Evolutionary conservation across 2,329 filamentous ascomycete genomes (phyloP), one percentile per base, ranked within the genome.

Genomic region (Helminthosporium solani): DNA sequence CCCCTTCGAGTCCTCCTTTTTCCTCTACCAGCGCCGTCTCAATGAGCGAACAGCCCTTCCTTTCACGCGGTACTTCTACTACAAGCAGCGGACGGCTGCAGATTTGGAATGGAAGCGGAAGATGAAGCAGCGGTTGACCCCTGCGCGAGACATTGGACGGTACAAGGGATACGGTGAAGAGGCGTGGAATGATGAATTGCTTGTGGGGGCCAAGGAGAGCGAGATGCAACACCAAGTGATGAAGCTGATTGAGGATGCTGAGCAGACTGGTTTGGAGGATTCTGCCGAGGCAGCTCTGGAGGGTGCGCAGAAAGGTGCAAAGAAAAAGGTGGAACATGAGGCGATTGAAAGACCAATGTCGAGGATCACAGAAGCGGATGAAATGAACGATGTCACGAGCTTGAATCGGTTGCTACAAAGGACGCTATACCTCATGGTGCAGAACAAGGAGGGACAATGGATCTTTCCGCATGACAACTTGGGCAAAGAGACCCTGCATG

Each of bases 11-110:
- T 87, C 90, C 66, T 80, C 92, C 54, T 97, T 87, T 75, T 96
- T 87, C 78, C 90, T 99, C 70, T 99, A 99, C 76, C 94, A 99
- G 75, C 92, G 92, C 62, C 90, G 94, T 12, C 80, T 99, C 50
- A 96, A 97, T 72, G 94, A 99, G 78, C 88, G 94, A 34, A 80
- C 96, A 42, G 84, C 86, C 16, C 80, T 94, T 3, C 88, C 91
- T 1, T 99, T 97, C 71, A 87, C 87, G 46, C 84, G 88, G 57
- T 88, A 88, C 68, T 94, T 97, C 75, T 99, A 95, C 80, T 95
- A 91, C 81, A 95, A 95, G 77, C 85, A 85, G 58, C 88, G 89
- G 66, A 95, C 91, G 9, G 86, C 90, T 1, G 79, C 83, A 7
- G 88, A 91, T 56, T 77, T 90, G 40, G 91, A 96, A 74, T 97